Evolutionary conservation across 164 flowering plant species (phyloP).

Genomic region (Malania oleifera): DNA sequence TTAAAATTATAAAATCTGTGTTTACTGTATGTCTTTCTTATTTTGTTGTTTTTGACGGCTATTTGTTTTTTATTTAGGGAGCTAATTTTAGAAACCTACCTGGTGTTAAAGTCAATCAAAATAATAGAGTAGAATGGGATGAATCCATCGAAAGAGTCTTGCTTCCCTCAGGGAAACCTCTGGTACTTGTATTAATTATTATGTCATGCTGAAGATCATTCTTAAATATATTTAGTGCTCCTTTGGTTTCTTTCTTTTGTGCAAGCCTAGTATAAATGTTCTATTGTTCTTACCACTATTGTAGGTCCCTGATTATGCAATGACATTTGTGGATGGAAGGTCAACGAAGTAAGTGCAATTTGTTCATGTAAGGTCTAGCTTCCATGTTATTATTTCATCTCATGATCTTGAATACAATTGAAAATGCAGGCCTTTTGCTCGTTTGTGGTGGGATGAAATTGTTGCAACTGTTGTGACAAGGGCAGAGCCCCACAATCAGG

Average conservation of each 20-base stretch:
- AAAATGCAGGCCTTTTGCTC: constrained; percentile 63
- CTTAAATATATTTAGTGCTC: too few species aligned
- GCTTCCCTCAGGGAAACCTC: constrained; percentile 55
- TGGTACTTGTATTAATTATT: constrained; percentile 37
- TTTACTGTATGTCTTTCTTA: not conserved
- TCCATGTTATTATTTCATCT: not conserved
- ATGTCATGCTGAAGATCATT: too few species aligned
- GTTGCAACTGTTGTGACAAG: constrained; percentile 85
- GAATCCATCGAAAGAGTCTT: constrained; percentile 32
- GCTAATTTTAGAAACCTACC: constrained; percentile 75
- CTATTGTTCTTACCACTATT: not conserved
- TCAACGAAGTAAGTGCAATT: constrained; percentile 57
- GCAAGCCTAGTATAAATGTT: too few species aligned
- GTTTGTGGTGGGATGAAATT: constrained; percentile 86
- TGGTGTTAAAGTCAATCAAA: constrained; percentile 51
- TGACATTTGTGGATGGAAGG: constrained; percentile 49
- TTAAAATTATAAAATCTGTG: not conserved
- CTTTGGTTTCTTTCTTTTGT: not conserved
- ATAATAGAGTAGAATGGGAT: constrained; percentile 61
- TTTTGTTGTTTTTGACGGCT: not conserved
- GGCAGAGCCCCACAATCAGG: constrained; percentile 95
- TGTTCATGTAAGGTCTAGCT: not conserved
- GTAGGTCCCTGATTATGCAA: constrained; percentile 86
- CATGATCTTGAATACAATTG: not conserved
- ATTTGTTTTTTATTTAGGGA: constrained; percentile 34